These are phyloP conservation scores for Didymella arachidicola DNA, from an alignment of 2,329 filamentous ascomycete species.

Conservation along the genomic window DNA sequence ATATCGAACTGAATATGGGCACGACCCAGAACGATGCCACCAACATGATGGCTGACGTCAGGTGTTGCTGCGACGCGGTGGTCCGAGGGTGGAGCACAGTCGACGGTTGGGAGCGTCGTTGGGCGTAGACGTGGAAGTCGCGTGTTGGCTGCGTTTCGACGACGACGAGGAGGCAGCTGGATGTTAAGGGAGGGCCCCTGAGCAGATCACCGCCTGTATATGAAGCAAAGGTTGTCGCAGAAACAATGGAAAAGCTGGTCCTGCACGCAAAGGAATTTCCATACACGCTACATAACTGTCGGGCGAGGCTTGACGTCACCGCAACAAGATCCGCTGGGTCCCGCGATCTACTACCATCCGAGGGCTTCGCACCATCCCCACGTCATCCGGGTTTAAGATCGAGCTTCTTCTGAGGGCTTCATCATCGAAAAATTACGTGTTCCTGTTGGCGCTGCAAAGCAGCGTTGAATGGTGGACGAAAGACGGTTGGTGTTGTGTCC, in stretches of 20 bases:
- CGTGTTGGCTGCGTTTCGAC: slow-evolving; percentile 7
- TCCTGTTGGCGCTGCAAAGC: slow-evolving; percentile 1
- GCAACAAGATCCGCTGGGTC: slow-evolving; percentile 11
- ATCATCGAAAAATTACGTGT: slow-evolving; percentile 1
- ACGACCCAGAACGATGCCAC: slow-evolving; percentile 65
- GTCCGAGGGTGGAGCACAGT: background rate
- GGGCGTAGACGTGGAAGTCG: slow-evolving; percentile 1
- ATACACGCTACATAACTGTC: slow-evolving; percentile 19
- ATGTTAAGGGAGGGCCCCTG: slow-evolving; percentile 7
- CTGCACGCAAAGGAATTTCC: slow-evolving; percentile 20
- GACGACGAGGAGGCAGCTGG: slow-evolving; percentile 3
- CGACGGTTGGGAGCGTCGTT: background rate
- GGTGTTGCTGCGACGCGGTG: background rate
- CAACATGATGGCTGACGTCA: slow-evolving; percentile 37
- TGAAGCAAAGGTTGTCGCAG: slow-evolving; percentile 13
- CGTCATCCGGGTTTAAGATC: slow-evolving; percentile 19
- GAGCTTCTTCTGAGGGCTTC: slow-evolving; percentile 6
- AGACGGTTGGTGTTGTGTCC: slow-evolving; percentile 3
- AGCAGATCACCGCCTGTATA: slow-evolving; percentile 8
- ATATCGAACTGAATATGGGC: slow-evolving; percentile 69
- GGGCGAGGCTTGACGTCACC: slow-evolving; percentile 22
- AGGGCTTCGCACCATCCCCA: slow-evolving; percentile 14
- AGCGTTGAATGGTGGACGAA: slow-evolving; percentile 10
- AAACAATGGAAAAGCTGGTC: slow-evolving; percentile 14
- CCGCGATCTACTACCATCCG: slow-evolving; percentile 18